A percentile compares a stretch with the other conserved stretches of the same genome.
Conservation (phyloP, 2,329 filamentous ascomycete species). For the Metarhizium brunneum region DNA sequence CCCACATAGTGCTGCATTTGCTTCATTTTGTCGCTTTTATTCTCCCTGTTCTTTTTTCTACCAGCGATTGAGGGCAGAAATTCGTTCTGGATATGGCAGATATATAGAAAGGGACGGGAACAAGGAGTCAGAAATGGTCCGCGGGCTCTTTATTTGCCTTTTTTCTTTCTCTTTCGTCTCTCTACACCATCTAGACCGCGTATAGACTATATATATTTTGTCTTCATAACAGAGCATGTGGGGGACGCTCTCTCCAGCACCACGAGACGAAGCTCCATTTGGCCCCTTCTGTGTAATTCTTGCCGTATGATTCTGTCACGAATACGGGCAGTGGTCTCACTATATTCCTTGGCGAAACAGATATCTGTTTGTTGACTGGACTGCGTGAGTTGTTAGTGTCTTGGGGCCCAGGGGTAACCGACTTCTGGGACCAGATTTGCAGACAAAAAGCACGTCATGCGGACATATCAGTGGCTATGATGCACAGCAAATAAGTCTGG, state of each 20-base stretch:
- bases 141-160: background rate
- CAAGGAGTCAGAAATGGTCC: background rate
- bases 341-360: background rate
- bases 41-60: background rate
- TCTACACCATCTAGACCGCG: background rate
- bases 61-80: background rate
- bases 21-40: background rate
- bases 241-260: background rate
- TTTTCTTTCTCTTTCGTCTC: background rate
- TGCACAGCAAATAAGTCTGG: background rate
- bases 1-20: constrained; percentile 1
- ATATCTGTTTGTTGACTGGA: background rate
- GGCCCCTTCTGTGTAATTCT: background rate
- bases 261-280: background rate
- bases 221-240: background rate
- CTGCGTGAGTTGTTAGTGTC: background rate
- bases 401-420: background rate
- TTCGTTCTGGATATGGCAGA: background rate
- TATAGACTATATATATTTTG: background rate
- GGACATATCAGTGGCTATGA: background rate
- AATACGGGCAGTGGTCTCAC: background rate
- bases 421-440: background rate
- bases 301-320: background rate
- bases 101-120: background rate
- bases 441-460: background rate